Conservation (phyloP, 495 filamentous ascomycete genomes). For the Bathelium albidoporum region DNA sequence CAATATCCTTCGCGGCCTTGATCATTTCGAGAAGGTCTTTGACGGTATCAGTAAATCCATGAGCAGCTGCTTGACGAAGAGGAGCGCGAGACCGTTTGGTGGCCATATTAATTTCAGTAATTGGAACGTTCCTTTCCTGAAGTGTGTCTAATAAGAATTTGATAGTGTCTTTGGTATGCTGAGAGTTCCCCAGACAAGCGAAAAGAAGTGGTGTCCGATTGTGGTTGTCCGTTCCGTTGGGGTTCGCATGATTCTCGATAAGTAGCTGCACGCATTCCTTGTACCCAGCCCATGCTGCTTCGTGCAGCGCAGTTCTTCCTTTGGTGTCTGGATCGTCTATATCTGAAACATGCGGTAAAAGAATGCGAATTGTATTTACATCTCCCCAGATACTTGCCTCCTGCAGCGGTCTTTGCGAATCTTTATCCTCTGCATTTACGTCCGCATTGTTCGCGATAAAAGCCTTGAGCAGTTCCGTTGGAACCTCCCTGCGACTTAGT, state of each 20-base stretch:
- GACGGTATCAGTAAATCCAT: slow-evolving; percentile 10
- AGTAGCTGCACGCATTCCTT: slow-evolving; percentile 9
- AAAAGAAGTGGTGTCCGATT: slow-evolving; percentile 6
- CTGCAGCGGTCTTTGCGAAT: slow-evolving; percentile 11
- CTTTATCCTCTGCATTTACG: slow-evolving; percentile 11
- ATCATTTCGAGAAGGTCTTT: slow-evolving; percentile 11
- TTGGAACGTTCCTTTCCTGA: neutral
- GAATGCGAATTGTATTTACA: slow-evolving; percentile 5
- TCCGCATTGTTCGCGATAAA: slow-evolving; percentile 8
- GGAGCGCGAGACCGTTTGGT: slow-evolving; percentile 10
- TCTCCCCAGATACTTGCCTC: slow-evolving; percentile 12
- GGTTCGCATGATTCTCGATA: slow-evolving; percentile 24
- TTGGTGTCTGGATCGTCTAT: slow-evolving; percentile 13
- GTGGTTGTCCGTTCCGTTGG: slow-evolving; percentile 21
- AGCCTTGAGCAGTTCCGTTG: slow-evolving; percentile 8
- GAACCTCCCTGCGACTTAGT: slow-evolving; percentile 4
- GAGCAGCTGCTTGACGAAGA: slow-evolving; percentile 12
- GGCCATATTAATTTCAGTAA: slow-evolving; percentile 8
- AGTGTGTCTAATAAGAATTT: slow-evolving; percentile 12
- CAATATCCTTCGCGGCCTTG: slow-evolving; percentile 9
- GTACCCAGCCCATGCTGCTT: slow-evolving; percentile 20
- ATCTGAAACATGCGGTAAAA: slow-evolving; percentile 9
- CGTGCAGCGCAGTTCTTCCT: slow-evolving; percentile 29
- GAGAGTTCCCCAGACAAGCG: slow-evolving; percentile 3
- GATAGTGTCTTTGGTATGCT: slow-evolving; percentile 4